phyloP scores from a whole-genome alignment of 2,329 filamentous ascomycete species.

The Claviceps spartinae region DNA sequence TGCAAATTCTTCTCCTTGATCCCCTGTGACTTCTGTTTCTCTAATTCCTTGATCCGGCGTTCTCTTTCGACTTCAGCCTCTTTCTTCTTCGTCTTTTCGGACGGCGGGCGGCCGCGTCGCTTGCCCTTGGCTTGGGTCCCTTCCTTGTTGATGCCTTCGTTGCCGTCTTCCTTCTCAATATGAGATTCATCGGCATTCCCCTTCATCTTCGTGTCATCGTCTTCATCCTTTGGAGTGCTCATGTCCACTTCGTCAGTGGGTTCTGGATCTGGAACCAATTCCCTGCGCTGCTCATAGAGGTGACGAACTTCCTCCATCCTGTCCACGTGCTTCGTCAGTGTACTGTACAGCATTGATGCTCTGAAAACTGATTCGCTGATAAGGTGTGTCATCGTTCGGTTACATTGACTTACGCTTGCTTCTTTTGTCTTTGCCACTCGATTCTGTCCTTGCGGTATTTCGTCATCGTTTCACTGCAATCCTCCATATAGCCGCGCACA shows the following conservation, averaged over 20 bases:
- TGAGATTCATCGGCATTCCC: constrained; percentile 48
- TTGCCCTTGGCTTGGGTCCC: constrained; percentile 40
- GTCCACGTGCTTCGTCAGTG: neutral
- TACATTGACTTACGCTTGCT: constrained; percentile 41
- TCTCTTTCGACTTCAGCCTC: constrained; percentile 40
- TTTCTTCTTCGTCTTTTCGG: constrained; percentile 62
- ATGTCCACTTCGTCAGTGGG: constrained; percentile 43
- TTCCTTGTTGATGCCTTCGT: constrained; percentile 60
- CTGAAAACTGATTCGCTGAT: no score
- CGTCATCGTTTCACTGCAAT: constrained; percentile 90
- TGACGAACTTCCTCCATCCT: constrained; percentile 58
- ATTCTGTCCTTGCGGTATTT: constrained; percentile 91
- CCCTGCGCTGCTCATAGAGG: constrained; percentile 61
- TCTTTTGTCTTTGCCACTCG: constrained; percentile 70
- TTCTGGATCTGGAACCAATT: constrained; percentile 58
- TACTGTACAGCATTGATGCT: neutral
- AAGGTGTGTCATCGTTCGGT: constrained; percentile 3
- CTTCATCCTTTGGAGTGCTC: constrained; percentile 34
- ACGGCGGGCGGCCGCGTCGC: constrained; percentile 41
- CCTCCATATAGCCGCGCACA: constrained; percentile 77
- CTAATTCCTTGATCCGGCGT: constrained; percentile 61
- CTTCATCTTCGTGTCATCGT: constrained; percentile 45
- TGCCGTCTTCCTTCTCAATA: constrained; percentile 43
- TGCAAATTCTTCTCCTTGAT: constrained; percentile 45
- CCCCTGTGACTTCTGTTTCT: constrained; percentile 40